These are phyloP conservation scores for Cicer arietinum DNA, from an alignment of 306 rosid genomes.

Conservation along the genomic window DNA sequence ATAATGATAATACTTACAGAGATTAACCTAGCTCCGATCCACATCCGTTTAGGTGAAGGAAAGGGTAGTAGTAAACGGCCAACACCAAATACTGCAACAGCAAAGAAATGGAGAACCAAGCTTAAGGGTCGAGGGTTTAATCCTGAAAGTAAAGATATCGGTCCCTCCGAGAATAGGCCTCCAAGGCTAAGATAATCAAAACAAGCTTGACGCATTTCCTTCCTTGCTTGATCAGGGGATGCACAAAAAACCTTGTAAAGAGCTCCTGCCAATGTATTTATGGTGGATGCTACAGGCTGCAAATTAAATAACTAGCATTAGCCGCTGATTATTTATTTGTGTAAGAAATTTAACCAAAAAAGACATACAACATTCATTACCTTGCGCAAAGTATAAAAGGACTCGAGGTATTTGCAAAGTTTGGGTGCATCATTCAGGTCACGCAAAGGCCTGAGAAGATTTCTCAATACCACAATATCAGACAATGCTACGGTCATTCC, in stretches of 20 bases:
- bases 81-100: constrained; percentile 91
- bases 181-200: constrained; percentile 98
- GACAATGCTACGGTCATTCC: constrained; percentile 99
- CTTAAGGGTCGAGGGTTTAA: constrained; percentile 93
- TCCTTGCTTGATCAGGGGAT: constrained; percentile 95
- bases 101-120: constrained; percentile 95
- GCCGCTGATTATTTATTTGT: constrained; percentile 12
- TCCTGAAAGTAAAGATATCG: constrained; percentile 89
- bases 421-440: constrained; percentile 82
- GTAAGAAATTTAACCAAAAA: not conserved
- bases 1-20: constrained; percentile 53
- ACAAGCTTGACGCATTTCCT: constrained; percentile 99
- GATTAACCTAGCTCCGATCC: constrained; percentile 90
- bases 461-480: constrained; percentile 86
- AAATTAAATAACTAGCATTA: constrained; percentile 38
- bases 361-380: constrained; percentile 47
- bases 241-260: constrained; percentile 92
- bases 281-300: constrained; percentile 99
- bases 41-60: constrained; percentile 85
- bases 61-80: constrained; percentile 87
- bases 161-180: constrained; percentile 88
- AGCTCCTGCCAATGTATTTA: constrained; percentile 96
- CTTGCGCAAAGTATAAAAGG: constrained; percentile 94
- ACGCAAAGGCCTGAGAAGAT: constrained; percentile 81
- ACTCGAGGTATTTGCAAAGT: constrained; percentile 89